Evolutionary conservation across 2,329 filamentous ascomycete species (phyloP).

Genomic region (Sporothrix schenckii): DNA sequence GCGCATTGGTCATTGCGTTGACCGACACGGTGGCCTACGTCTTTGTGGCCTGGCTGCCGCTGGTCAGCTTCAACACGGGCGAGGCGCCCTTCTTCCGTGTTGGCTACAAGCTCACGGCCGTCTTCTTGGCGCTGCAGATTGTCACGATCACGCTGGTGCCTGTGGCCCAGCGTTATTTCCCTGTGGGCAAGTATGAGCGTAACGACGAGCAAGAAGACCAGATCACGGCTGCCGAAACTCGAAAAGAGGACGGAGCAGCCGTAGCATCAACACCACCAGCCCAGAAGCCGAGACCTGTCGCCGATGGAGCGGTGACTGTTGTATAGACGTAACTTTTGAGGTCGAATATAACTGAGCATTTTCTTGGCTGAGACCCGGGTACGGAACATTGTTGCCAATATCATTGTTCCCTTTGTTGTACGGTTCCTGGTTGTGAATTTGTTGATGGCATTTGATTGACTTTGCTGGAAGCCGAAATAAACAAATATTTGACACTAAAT

Average conservation of each 20-base stretch:
- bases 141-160: conserved; percentile 27
- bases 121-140: conserved; percentile 39
- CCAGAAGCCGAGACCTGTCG: background rate
- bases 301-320: background rate
- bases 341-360: background rate
- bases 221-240: background rate
- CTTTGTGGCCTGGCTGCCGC: conserved; percentile 34
- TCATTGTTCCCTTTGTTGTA: background rate
- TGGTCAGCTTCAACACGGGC: conserved; percentile 33
- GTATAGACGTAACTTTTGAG: background rate
- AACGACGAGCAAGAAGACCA: conserved; percentile 11
- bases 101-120: conserved; percentile 40
- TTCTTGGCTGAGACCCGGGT: background rate
- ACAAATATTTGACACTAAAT: too few relatives aligned
- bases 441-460: background rate
- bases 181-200: conserved; percentile 28
- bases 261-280: background rate
- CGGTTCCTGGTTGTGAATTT: background rate
- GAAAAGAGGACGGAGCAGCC: background rate
- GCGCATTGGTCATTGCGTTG: conserved; percentile 33
- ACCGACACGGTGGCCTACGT: conserved; percentile 32
- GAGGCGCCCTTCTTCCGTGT: conserved; percentile 36
- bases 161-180: conserved; percentile 7
- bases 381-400: background rate
- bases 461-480: background rate